phyloP scores from a whole-genome alignment of 2,329 filamentous ascomycete species.

The Cadophora sp. region DNA sequence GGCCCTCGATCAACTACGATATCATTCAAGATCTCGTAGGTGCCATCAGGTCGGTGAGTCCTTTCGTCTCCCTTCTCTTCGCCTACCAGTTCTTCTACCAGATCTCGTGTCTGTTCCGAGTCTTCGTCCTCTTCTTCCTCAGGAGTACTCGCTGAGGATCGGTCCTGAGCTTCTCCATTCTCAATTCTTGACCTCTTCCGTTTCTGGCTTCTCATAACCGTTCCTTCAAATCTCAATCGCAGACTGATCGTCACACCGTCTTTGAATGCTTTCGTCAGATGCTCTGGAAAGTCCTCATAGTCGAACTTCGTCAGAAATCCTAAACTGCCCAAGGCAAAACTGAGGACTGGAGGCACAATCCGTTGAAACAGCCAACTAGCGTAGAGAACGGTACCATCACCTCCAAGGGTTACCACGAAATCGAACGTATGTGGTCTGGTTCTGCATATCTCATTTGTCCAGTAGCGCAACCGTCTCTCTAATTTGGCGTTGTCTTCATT shows the following conservation, averaged over 20 bases:
- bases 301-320: conserved; percentile 98
- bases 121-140: conserved; percentile 49
- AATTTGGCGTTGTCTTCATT: conserved; percentile 36
- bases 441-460: conserved; percentile 81
- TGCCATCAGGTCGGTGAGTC: conserved; percentile 84
- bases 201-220: conserved; percentile 81
- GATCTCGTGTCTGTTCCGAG: conserved; percentile 60
- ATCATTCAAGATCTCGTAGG: conserved; percentile 92
- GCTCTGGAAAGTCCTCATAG: conserved; percentile 75
- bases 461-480: conserved; percentile 70
- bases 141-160: conserved; percentile 3
- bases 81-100: conserved; percentile 90
- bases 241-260: conserved; percentile 90
- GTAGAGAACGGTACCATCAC: conserved; percentile 96
- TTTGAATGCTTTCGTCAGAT: conserved; percentile 73
- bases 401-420: conserved; percentile 89
- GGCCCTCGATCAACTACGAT: conserved; percentile 95
- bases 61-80: conserved; percentile 83
- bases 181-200: conserved; percentile 45
- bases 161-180: conserved; percentile 27
- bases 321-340: conserved; percentile 88
- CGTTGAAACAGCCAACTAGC: conserved; percentile 97
- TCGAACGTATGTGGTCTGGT: conserved; percentile 87
- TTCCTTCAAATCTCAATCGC: conserved; percentile 88
- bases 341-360: conserved; percentile 90